Evolutionary conservation across 441 rosid genomes (phyloP).

Genomic region (Populus hybrid): DNA sequence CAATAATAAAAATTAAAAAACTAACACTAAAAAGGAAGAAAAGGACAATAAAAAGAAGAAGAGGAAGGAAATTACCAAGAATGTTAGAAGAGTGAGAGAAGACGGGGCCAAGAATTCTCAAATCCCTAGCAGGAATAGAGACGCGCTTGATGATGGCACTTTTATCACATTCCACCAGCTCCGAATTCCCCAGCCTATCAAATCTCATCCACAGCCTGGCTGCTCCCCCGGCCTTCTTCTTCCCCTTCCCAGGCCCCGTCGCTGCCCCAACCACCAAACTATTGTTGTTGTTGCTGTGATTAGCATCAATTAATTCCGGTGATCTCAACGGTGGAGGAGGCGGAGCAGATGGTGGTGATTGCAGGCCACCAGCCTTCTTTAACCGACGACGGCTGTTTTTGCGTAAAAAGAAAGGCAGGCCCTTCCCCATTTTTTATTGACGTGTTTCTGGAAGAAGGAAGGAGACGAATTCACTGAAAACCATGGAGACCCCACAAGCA

Average conservation of each 20-base stretch:
- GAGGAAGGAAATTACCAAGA: constrained; percentile 50
- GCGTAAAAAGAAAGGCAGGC: constrained; percentile 34
- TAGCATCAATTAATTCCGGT: constrained; percentile 13
- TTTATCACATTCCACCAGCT: constrained; percentile 84
- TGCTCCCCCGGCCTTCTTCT: constrained; percentile 72
- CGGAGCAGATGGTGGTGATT: constrained; percentile 26
- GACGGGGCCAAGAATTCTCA: constrained; percentile 89
- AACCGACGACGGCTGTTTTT: constrained; percentile 48
- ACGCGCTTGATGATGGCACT: constrained; percentile 67
- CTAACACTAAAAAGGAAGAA: background rate
- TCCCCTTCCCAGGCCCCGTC: constrained; percentile 41
- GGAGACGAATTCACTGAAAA: background rate
- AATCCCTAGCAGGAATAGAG: constrained; percentile 85
- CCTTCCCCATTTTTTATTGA: constrained; percentile 48
- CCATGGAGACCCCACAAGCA: background rate
- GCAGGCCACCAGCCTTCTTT: constrained; percentile 39
- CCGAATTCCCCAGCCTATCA: constrained; percentile 75
- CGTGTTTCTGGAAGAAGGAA: background rate
- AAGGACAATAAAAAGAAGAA: background rate
- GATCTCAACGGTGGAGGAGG: constrained; percentile 30
- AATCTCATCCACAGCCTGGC: constrained; percentile 89
- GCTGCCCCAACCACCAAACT: constrained; percentile 19
- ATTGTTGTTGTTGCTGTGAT: constrained; percentile 11
- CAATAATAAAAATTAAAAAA: background rate
- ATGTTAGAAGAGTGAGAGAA: constrained; percentile 89